Percentiles rank a stretch among this genome's conserved stretches.
These are phyloP conservation scores for Ceriops zippeliana DNA, from an alignment of 345 rosid genomes.

Conservation along the genomic window DNA sequence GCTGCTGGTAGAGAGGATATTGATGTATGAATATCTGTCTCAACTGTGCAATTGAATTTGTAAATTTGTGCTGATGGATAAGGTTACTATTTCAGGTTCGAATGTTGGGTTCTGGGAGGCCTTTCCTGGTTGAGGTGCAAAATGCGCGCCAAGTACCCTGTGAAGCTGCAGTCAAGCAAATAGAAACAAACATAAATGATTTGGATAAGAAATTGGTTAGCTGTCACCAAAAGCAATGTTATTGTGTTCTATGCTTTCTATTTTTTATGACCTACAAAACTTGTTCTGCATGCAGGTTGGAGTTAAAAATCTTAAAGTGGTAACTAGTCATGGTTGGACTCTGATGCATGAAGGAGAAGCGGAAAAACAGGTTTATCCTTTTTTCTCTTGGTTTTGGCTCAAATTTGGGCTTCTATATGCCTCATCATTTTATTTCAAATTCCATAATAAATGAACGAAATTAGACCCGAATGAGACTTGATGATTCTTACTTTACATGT, in stretches of 20 bases:
- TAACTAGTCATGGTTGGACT: conserved; percentile 72
- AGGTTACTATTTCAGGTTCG: conserved; percentile 60
- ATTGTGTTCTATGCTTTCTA: not conserved
- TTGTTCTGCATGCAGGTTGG: conserved; percentile 51
- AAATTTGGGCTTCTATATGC: not conserved
- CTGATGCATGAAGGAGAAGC: conserved; percentile 98
- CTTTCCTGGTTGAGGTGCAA: conserved; percentile 88
- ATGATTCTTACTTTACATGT: conserved; percentile 19
- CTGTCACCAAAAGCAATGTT: not conserved
- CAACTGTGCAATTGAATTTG: conserved; percentile 13
- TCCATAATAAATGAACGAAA: not conserved
- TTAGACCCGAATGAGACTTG: not conserved
- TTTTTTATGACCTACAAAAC: conserved; percentile 2
- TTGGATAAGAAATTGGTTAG: conserved; percentile 62
- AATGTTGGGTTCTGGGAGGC: conserved; percentile 98
- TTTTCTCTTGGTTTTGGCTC: not conserved
- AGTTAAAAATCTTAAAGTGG: conserved; percentile 59
- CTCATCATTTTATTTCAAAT: not conserved
- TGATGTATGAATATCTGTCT: conserved; percentile 48
- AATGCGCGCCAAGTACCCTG: conserved; percentile 76
- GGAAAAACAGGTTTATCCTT: conserved; percentile 70
- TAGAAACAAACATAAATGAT: conserved; percentile 65
- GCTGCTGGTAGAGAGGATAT: conserved; percentile 99
- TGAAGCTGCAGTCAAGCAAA: conserved; percentile 47
- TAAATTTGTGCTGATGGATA: conserved; percentile 20